A percentile compares a stretch with the other conserved stretches of the same genome.
Conservation (phyloP, 495 filamentous ascomycete species). For the Penicillium fimorum region DNA sequence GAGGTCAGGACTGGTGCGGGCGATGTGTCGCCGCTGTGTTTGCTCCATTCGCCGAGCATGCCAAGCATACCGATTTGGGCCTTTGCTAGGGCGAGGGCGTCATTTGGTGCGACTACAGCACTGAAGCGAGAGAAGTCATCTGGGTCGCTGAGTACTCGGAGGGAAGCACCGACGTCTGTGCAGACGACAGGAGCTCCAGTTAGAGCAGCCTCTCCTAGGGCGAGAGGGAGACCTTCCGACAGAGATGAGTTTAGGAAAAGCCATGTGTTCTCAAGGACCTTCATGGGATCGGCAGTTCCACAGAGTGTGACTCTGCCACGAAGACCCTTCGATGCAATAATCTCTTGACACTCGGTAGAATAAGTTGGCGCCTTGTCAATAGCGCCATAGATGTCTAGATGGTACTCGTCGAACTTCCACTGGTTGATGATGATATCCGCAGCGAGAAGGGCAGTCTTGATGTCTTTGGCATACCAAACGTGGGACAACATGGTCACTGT, state of each 20-base stretch:
- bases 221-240: constrained; percentile 63
- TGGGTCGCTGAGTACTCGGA: constrained; percentile 61
- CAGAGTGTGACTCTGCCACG: constrained; percentile 51
- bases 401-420: constrained; percentile 64
- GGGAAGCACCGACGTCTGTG: constrained; percentile 63
- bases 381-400: constrained; percentile 62
- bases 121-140: constrained; percentile 58
- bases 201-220: constrained; percentile 63
- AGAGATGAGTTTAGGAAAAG: constrained; percentile 67
- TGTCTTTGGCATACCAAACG: constrained; percentile 65
- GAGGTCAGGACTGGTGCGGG: constrained; percentile 48
- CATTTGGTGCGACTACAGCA: constrained; percentile 63
- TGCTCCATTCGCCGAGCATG: constrained; percentile 58
- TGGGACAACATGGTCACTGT: constrained; percentile 67
- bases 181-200: constrained; percentile 64
- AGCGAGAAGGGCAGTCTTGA: constrained; percentile 61
- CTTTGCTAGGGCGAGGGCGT: constrained; percentile 55
- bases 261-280: constrained; percentile 61
- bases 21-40: constrained; percentile 50
- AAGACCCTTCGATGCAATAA: constrained; percentile 60
- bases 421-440: constrained; percentile 66
- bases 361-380: constrained; percentile 60
- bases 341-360: constrained; percentile 60
- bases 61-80: constrained; percentile 62
- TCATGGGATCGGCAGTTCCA: constrained; percentile 56